phyloP scores from a whole-genome alignment of 2,329 filamentous ascomycete species.

The Clarireedia paspali region DNA sequence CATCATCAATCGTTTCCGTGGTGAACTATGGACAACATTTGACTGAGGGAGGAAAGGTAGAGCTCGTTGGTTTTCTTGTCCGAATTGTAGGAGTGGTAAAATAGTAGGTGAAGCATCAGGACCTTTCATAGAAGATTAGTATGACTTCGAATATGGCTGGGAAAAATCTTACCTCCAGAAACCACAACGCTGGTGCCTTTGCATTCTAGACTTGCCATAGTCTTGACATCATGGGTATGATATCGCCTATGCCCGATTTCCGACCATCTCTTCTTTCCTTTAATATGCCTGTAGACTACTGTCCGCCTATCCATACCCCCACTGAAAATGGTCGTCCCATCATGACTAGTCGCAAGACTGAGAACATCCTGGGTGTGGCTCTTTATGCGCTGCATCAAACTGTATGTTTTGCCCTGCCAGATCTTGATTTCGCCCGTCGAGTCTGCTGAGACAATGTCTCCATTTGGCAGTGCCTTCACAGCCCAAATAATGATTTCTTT shows the following conservation, averaged over 20 bases:
- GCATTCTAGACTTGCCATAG: slow-evolving; percentile 84
- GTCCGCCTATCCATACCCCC: slow-evolving; percentile 89
- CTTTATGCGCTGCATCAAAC: slow-evolving; percentile 76
- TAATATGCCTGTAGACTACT: slow-evolving; percentile 67
- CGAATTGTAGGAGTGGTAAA: slow-evolving; percentile 69
- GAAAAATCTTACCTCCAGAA: slow-evolving; percentile 64
- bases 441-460: slow-evolving; percentile 89
- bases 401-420: slow-evolving; percentile 90
- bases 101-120: slow-evolving; percentile 80
- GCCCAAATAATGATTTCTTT: slow-evolving; percentile 91
- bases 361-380: slow-evolving; percentile 86
- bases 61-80: slow-evolving; percentile 70
- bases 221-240: slow-evolving; percentile 91
- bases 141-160: not conserved
- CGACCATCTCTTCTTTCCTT: slow-evolving; percentile 63
- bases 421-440: slow-evolving; percentile 90
- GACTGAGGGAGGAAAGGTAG: slow-evolving; percentile 79
- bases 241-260: slow-evolving; percentile 81
- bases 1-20: slow-evolving; percentile 66
- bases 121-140: slow-evolving; percentile 44
- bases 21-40: slow-evolving; percentile 64
- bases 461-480: slow-evolving; percentile 78
- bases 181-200: slow-evolving; percentile 77
- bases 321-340: slow-evolving; percentile 77
- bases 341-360: slow-evolving; percentile 72